Conservation (phyloP, 306 rosid genomes). For the Gastrolobium bilobum region DNA sequence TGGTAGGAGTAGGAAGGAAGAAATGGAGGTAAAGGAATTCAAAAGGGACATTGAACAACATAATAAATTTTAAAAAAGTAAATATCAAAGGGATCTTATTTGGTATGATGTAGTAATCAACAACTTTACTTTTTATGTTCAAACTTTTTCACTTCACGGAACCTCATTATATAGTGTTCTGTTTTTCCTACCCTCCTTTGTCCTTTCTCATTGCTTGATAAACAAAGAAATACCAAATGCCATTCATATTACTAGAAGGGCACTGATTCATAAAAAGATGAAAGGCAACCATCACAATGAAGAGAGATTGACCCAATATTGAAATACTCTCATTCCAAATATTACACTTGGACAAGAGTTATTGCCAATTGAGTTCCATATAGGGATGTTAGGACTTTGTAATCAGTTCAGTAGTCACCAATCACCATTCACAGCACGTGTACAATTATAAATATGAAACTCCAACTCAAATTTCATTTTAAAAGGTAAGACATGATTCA, state of each 20-base stretch:
- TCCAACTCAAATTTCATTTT: constrained; percentile 17
- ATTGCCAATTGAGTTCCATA: constrained; percentile 22
- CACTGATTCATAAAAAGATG: constrained; percentile 39
- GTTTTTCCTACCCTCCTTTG: constrained; percentile 49
- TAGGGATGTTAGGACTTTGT: constrained; percentile 39
- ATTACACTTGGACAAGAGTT: constrained; percentile 48
- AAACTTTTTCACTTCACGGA: constrained; percentile 49
- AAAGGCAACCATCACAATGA: constrained; percentile 46
- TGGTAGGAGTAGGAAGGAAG: constrained; percentile 49
- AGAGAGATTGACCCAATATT: no score
- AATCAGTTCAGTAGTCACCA: constrained; percentile 47
- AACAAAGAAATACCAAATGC: constrained; percentile 62
- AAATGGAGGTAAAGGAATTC: constrained; percentile 30
- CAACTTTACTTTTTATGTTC: constrained; percentile 55
- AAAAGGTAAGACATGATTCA: background rate
- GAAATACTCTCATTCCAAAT: constrained; percentile 45
- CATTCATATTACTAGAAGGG: constrained; percentile 46
- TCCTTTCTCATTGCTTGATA: constrained; percentile 58
- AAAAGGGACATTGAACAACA: constrained; percentile 3
- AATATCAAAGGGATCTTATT: constrained; percentile 55
- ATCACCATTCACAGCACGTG: constrained; percentile 38
- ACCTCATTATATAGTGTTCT: constrained; percentile 33
- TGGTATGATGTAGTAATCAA: constrained; percentile 74
- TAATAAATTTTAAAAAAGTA: background rate
- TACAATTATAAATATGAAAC: constrained; percentile 30